Percentiles rank a stretch among this genome's conserved stretches.
Evolutionary conservation across 73 alveolate species (phyloP).

Genomic region (Effrenium voratum): DNA sequence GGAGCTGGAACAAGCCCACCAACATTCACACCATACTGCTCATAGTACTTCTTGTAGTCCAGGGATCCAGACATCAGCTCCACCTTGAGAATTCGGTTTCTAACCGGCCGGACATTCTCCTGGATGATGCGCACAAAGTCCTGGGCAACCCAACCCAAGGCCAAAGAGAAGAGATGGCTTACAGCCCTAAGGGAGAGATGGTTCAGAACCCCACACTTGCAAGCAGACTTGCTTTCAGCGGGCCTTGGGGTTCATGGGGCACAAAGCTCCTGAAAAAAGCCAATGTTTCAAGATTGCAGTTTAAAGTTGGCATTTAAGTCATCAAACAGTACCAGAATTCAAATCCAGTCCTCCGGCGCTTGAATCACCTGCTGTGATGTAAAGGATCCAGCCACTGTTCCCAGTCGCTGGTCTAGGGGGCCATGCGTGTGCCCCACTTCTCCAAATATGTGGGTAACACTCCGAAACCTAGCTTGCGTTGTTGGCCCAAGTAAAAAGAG

Average conservation of each 20-base stretch:
- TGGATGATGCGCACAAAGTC: neutral
- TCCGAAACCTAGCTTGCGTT: neutral
- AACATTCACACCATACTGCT: neutral
- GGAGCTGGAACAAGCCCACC: neutral
- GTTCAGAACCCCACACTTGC: neutral
- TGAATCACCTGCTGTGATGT: neutral
- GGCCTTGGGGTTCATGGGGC: neutral
- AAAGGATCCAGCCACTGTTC: neutral
- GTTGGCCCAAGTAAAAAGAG: neutral
- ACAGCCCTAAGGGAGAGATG: neutral
- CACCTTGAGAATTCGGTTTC: neutral
- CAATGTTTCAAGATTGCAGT: too few species aligned
- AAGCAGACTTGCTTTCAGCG: neutral
- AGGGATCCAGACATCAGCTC: neutral
- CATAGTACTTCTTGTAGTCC: neutral
- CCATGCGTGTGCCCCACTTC: conserved; percentile 52
- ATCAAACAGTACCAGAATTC: neutral
- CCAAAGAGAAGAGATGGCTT: neutral
- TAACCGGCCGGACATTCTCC: neutral
- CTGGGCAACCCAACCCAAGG: too few species aligned
- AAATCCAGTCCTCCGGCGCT: neutral
- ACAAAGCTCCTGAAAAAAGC: too few species aligned
- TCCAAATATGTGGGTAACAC: neutral
- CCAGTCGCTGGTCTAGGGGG: conserved; percentile 36
- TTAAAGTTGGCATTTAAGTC: too few species aligned